A percentile compares a stretch with the other conserved stretches of the same genome.
phyloP scores from a whole-genome alignment of 2,329 filamentous ascomycete species.

The Colletotrichum sp. region DNA sequence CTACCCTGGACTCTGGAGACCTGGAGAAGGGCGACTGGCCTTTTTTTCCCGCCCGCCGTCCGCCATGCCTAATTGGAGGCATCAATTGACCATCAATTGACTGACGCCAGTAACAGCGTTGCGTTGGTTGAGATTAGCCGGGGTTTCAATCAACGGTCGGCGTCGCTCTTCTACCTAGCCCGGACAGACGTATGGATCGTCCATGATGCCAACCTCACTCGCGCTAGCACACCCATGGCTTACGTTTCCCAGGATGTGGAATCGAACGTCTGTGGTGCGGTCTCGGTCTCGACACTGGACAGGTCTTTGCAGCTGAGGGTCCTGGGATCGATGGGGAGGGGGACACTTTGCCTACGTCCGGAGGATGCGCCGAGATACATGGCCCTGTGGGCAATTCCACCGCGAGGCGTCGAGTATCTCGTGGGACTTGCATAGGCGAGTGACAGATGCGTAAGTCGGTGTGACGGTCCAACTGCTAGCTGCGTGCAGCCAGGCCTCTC shows the following conservation, averaged over 20 bases:
- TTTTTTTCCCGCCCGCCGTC: neutral
- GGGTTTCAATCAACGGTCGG: neutral
- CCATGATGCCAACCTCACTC: neutral
- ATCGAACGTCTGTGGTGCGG: neutral
- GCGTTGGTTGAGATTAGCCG: neutral
- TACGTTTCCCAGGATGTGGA: neutral
- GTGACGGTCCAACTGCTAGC: conserved; percentile 13
- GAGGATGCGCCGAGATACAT: conserved; percentile 2
- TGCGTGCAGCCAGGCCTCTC: conserved; percentile 1
- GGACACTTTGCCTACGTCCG: neutral
- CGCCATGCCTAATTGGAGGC: neutral
- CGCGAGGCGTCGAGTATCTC: neutral
- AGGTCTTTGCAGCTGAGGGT: neutral
- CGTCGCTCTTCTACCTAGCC: neutral
- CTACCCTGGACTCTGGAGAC: neutral
- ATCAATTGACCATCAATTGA: neutral
- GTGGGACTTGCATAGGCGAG: conserved; percentile 13
- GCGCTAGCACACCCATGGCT: neutral
- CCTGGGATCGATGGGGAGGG: neutral
- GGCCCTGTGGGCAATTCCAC: neutral
- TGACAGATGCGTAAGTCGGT: conserved; percentile 17
- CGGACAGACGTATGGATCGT: neutral
- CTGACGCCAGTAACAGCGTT: neutral
- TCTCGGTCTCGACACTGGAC: neutral
- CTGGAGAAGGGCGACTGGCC: neutral